phyloP scores from a whole-genome alignment of 2,329 filamentous ascomycete species.

The Colletotrichum sp. region DNA sequence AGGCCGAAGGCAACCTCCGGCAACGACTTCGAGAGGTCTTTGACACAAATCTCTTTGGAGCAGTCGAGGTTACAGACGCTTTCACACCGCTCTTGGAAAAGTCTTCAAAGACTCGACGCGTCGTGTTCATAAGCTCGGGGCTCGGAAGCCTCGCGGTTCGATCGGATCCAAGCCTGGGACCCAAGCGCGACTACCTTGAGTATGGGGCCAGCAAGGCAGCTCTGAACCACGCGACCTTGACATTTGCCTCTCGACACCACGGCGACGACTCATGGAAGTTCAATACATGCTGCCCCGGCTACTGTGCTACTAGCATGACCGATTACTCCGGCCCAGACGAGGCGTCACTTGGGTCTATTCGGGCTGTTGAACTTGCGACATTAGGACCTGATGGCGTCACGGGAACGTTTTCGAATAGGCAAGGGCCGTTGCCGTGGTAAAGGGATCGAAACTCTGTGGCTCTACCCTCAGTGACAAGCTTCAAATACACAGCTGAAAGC shows the following conservation, averaged over 20 bases:
- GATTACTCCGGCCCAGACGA: not conserved
- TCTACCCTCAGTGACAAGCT: not conserved
- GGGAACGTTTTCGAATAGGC: not conserved
- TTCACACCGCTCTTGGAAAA: slow-evolving; percentile 38
- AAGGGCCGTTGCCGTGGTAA: slow-evolving; percentile 1
- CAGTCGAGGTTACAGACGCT: slow-evolving; percentile 56
- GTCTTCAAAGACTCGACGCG: not conserved
- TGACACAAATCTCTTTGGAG: slow-evolving; percentile 65
- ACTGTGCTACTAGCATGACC: slow-evolving; percentile 14
- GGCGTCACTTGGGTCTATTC: slow-evolving; percentile 5
- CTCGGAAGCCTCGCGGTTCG: slow-evolving; percentile 2
- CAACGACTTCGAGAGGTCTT: slow-evolving; percentile 56
- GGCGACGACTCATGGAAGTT: slow-evolving; percentile 8
- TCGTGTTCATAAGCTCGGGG: slow-evolving; percentile 9
- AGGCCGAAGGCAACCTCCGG: slow-evolving; percentile 57
- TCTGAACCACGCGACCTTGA: slow-evolving; percentile 7
- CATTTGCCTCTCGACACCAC: not conserved
- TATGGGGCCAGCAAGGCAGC: slow-evolving; percentile 16
- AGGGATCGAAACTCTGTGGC: accelerated
- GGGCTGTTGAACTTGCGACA: slow-evolving; percentile 3
- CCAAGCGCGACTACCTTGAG: not conserved
- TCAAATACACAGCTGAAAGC: not conserved
- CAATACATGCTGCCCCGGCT: slow-evolving; percentile 11
- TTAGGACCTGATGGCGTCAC: not conserved
- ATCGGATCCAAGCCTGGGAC: not conserved